Conservation (phyloP, 768 basidiomycete species). For the Lactarius hatsudake region DNA sequence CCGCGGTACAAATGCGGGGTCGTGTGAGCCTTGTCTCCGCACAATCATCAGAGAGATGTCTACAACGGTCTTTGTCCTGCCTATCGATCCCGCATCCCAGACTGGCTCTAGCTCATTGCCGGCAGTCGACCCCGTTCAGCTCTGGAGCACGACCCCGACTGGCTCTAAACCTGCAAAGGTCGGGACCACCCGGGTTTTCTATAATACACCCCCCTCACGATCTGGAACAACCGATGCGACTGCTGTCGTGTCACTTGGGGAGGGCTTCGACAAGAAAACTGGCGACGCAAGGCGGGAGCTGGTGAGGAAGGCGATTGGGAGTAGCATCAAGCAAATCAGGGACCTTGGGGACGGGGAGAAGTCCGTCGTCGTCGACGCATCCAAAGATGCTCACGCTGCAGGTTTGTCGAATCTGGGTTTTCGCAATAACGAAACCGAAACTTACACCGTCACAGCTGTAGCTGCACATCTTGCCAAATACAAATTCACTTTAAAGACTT, state of each 20-base stretch:
- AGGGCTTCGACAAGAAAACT: slow-evolving; percentile 47
- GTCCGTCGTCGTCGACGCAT: slow-evolving; percentile 59
- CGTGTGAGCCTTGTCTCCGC: slow-evolving; percentile 26
- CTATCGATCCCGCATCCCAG: slow-evolving; percentile 48
- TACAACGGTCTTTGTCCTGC: slow-evolving; percentile 58
- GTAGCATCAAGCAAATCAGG: slow-evolving; percentile 67
- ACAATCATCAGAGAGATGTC: slow-evolving; percentile 35
- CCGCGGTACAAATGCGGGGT: slow-evolving; percentile 1
- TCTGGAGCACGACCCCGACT: slow-evolving; percentile 53
- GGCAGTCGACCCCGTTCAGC: slow-evolving; percentile 42
- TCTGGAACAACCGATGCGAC: slow-evolving; percentile 40
- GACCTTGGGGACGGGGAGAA: slow-evolving; percentile 57
- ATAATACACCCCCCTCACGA: slow-evolving; percentile 44
- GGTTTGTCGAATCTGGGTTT: slow-evolving; percentile 44
- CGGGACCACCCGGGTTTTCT: slow-evolving; percentile 65
- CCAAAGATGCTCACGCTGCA: slow-evolving; percentile 71
- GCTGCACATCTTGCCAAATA: slow-evolving; percentile 73
- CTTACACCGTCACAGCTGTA: slow-evolving; percentile 51
- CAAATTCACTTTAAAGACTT: slow-evolving; percentile 77
- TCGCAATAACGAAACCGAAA: slow-evolving; percentile 13
- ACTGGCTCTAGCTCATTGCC: slow-evolving; percentile 34
- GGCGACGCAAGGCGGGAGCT: slow-evolving; percentile 54
- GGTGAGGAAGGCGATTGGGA: slow-evolving; percentile 68
- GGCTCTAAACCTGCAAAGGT: slow-evolving; percentile 47
- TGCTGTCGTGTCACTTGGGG: slow-evolving; percentile 57